Conservation (phyloP, 257 asterid species). For the Solanum corneliomulleri region DNA sequence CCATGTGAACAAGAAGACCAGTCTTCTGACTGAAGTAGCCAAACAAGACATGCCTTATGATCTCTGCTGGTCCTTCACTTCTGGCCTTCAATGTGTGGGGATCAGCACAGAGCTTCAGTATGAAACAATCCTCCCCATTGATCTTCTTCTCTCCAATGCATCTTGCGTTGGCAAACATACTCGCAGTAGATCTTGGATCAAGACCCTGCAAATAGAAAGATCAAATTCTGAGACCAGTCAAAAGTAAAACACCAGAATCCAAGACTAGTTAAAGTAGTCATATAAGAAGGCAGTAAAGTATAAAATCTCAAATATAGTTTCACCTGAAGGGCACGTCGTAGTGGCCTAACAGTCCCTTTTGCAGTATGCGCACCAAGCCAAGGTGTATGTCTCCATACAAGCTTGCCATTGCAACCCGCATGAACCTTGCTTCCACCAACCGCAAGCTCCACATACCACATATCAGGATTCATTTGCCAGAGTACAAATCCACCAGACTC, state of each 20-base stretch:
- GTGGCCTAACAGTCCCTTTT: conserved; percentile 80
- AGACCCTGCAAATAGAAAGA: conserved; percentile 52
- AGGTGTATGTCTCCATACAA: conserved; percentile 94
- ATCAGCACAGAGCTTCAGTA: conserved; percentile 82
- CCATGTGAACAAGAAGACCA: conserved; percentile 84
- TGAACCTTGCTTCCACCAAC: conserved; percentile 93
- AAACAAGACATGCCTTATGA: conserved; percentile 76
- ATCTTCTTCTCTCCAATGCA: conserved; percentile 91
- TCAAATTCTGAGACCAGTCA: not conserved
- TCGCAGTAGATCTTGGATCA: conserved; percentile 83
- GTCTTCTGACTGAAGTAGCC: conserved; percentile 98
- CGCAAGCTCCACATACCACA: conserved; percentile 93
- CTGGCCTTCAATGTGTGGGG: conserved; percentile 72
- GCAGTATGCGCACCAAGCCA: conserved; percentile 98
- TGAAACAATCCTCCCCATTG: conserved; percentile 88
- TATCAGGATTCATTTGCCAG: conserved; percentile 92
- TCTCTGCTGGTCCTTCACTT: conserved; percentile 97
- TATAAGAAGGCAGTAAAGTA: too few relatives aligned
- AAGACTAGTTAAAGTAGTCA: too few relatives aligned
- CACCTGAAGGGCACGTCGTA: conserved; percentile 95
- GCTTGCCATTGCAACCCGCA: conserved; percentile 93
- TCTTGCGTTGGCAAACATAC: conserved; percentile 71
- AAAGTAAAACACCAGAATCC: not conserved
- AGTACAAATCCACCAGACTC: conserved; percentile 84
- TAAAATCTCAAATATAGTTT: not conserved